Conservation (phyloP, 2,329 filamentous ascomycete species). For the Neonectria neomacrospora region DNA sequence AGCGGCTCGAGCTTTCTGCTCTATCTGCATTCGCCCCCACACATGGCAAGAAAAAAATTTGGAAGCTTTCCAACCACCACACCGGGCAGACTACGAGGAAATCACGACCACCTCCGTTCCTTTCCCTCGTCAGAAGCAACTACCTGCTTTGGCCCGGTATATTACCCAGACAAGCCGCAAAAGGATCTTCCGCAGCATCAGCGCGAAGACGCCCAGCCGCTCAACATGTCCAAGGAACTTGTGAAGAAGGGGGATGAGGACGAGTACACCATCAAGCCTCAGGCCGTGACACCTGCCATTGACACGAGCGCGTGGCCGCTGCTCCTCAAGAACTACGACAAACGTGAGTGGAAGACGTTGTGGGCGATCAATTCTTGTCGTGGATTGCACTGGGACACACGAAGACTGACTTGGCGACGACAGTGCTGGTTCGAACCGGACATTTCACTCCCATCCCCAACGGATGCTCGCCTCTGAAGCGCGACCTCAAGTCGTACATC, state of each 20-base stretch:
- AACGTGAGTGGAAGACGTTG: constrained; percentile 68
- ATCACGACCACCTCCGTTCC: constrained; percentile 44
- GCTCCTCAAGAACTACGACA: constrained; percentile 95
- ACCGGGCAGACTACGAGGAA: constrained; percentile 48
- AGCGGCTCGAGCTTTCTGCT: constrained; percentile 39
- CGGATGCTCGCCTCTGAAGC: constrained; percentile 89
- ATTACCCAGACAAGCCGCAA: constrained; percentile 35
- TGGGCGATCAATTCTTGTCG: constrained; percentile 13
- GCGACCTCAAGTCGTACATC: constrained; percentile 97
- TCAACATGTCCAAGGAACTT: constrained; percentile 61
- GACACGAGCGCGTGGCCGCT: constrained; percentile 93
- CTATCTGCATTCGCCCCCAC: constrained; percentile 41
- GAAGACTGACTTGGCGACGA: constrained; percentile 43
- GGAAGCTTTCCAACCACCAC: constrained; percentile 47
- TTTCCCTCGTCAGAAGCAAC: constrained; percentile 43
- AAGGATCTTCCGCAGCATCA: constrained; percentile 26
- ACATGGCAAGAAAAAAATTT: constrained; percentile 50
- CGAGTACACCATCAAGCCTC: constrained; percentile 92
- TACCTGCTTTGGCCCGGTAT: constrained; percentile 44
- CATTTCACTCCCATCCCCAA: constrained; percentile 97
- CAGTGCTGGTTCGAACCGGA: constrained; percentile 90
- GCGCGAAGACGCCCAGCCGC: constrained; percentile 10
- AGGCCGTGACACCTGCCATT: constrained; percentile 79
- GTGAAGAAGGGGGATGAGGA: constrained; percentile 56
- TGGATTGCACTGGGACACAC: constrained; percentile 24